Percentiles rank a stretch among this genome's conserved stretches.
These are phyloP conservation scores for Leucosporidium scottii DNA, from an alignment of 768 basidiomycete species.

Conservation along the genomic window DNA sequence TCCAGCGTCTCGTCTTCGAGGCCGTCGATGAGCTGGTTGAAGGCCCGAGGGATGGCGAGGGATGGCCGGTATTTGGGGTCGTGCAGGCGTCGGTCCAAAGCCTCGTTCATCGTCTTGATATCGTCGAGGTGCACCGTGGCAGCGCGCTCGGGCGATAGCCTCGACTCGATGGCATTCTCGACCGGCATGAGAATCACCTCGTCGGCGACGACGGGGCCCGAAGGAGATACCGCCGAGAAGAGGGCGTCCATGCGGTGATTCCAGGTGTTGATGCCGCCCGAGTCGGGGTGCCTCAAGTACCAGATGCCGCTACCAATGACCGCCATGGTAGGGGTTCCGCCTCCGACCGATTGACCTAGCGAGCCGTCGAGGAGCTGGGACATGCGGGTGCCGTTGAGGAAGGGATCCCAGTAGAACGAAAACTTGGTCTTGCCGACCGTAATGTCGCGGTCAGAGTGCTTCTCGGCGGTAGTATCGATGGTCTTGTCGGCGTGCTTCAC, in stretches of 20 bases:
- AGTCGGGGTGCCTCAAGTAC: constrained; percentile 73
- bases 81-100: constrained; percentile 57
- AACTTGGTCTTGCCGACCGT: constrained; percentile 50
- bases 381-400: constrained; percentile 62
- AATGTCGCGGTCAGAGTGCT: constrained; percentile 61
- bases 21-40: constrained; percentile 58
- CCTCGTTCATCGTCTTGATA: constrained; percentile 86
- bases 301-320: constrained; percentile 81
- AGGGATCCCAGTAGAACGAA: constrained; percentile 78
- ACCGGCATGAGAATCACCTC: constrained; percentile 70
- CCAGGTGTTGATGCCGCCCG: constrained; percentile 69
- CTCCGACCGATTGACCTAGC: constrained; percentile 21
- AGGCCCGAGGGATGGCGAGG: constrained; percentile 63
- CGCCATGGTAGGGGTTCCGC: constrained; percentile 54
- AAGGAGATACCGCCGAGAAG: constrained; percentile 46
- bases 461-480: constrained; percentile 49
- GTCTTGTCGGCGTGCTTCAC: constrained; percentile 51
- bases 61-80: constrained; percentile 33
- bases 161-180: constrained; percentile 59
- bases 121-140: constrained; percentile 66
- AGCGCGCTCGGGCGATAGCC: constrained; percentile 59
- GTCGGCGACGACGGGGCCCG: constrained; percentile 53
- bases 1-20: constrained; percentile 64
- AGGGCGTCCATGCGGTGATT: constrained; percentile 62
- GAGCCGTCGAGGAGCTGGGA: constrained; percentile 46